Base-by-base conservation (phyloP, 2,329 filamentous ascomycete genomes). In the Dothiorella sarmentorum region DNA sequence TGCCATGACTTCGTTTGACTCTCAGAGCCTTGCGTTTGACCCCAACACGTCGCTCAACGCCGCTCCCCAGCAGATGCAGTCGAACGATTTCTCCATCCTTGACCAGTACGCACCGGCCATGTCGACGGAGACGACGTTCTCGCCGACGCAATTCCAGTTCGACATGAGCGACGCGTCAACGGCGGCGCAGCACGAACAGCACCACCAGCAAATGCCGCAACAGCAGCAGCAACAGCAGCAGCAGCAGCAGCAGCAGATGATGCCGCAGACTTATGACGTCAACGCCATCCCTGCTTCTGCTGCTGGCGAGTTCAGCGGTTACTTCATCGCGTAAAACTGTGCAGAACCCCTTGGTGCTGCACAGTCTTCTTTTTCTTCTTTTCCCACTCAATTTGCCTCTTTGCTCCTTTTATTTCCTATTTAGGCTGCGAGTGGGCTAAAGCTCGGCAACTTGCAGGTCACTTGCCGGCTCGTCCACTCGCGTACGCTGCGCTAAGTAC, bases 51-150 rank as follows among this genome's bases (percentile, higher is more conserved):
- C 51, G 27, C 45, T 56, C 42, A 37, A 44, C 43, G 11, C 56
- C n/a, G 33, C 56, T 1, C 20, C 35, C 33, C 56, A 42, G 13
- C 24, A n/a, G n/a, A n/a, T 43, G 26, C 44, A 43, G 18, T 18
- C 35, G 33, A 15, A 26, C 56, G 45, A 59, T 7, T 59, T 33
- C 56, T 49, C 44, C 33, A 51, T 59, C 37, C 37, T 59, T 5
- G 56, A 59, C 20, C 43, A 47, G 31, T 59, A 51, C 17, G 56
- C 56, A 11, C 56, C 52, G 13, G 24, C 56, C 42, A 58, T 58
- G 55, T 35, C 29, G 29, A 31, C 31, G n/a, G 55, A 38, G 9
- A 29, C 26, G 17, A 38, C 55, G 33, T 27, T 47, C 4, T 45
- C 55, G 35, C 33, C 55, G 31, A 58, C 55, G 22, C 55, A 45